Percentiles rank a stretch among this genome's conserved stretches.
Evolutionary conservation across 2,329 filamentous ascomycete species (phyloP).

Genomic region (Hypoxylon sp.): DNA sequence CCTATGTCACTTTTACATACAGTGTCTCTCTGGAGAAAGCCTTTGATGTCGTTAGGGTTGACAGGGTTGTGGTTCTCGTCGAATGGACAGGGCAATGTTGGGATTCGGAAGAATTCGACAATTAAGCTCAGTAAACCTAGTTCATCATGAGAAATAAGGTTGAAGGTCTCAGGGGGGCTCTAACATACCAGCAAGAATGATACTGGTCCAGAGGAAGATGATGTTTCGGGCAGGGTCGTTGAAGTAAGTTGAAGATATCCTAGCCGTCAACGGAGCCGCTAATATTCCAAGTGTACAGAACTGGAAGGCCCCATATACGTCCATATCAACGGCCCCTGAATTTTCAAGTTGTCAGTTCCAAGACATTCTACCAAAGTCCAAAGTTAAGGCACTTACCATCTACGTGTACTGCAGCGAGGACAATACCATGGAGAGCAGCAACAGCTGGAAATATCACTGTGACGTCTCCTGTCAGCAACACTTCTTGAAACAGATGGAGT

Average conservation of each 20-base stretch:
- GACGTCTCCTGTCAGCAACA: neutral
- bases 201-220: conserved; percentile 71
- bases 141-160: conserved; percentile 1
- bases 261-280: conserved; percentile 69
- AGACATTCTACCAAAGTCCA: neutral
- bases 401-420: conserved; percentile 66
- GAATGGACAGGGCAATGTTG: conserved; percentile 53
- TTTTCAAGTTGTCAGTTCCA: conserved; percentile 2
- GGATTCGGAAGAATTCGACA: conserved; percentile 69
- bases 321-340: conserved; percentile 70
- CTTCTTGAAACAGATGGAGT: neutral
- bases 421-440: conserved; percentile 69
- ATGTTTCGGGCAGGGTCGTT: conserved; percentile 69
- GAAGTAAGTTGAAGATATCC: conserved; percentile 70
- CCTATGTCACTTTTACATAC: too few relatives aligned
- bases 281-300: conserved; percentile 72
- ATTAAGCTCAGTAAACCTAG: conserved; percentile 68
- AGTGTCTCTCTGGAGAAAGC: conserved; percentile 62
- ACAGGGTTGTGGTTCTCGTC: conserved; percentile 51
- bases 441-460: conserved; percentile 67
- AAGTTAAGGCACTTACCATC: conserved; percentile 59
- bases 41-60: conserved; percentile 41
- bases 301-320: conserved; percentile 74
- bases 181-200: conserved; percentile 65
- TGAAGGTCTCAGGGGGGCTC: neutral